Evolutionary conservation across 345 rosid genomes (phyloP), one percentile per base, ranked within the genome.

Genomic region (Eucalyptus shirleyi): DNA sequence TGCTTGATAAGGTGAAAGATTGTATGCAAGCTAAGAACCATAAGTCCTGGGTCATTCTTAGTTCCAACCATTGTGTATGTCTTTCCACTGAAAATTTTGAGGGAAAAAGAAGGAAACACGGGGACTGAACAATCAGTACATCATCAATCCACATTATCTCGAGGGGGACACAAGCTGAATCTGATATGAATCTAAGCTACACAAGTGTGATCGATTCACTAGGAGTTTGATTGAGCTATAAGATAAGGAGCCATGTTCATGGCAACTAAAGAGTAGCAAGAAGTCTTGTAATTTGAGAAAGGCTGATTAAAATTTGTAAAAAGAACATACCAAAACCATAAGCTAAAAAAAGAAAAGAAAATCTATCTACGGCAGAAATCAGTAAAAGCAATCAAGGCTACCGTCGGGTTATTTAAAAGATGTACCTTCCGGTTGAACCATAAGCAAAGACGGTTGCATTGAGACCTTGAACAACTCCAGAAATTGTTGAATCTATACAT

Each of bases 371-470:
- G 13, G 85, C 47, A 77, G 85, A 6, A 77, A 12, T 40, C 47
- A 37, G 85, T 17, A 77, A 77, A 77, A 40, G 30, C 7, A 6
- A 40, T 77, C 85, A 77, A 77, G 30, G 85, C 85, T 6, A 77
- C 47, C 1, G 1, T 23, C 9, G 7, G 26, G 30, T 23, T 12
- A 77, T 40, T 11, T 21, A 40, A 77, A 4, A 77, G 16, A 40
- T 86, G 89, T 95, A 98, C 99, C 99, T 98, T 93, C 99, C 99
- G 50, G 99, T 98, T 30, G 99, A 95, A 91, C 99, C 99, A 93
- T 98, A 96, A 1, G 99, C 99, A 94, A 98, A 96, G 49, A 98
- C 95, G 3, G 99, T 98, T 18, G 99, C 98, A 88, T 98, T 98
- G 85, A 98, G 97, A 88, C 99, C 99, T 87, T 95, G 97, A 50